Evolutionary conservation across 2,329 filamentous ascomycete species (phyloP).

Genomic region (Nemania sp.): DNA sequence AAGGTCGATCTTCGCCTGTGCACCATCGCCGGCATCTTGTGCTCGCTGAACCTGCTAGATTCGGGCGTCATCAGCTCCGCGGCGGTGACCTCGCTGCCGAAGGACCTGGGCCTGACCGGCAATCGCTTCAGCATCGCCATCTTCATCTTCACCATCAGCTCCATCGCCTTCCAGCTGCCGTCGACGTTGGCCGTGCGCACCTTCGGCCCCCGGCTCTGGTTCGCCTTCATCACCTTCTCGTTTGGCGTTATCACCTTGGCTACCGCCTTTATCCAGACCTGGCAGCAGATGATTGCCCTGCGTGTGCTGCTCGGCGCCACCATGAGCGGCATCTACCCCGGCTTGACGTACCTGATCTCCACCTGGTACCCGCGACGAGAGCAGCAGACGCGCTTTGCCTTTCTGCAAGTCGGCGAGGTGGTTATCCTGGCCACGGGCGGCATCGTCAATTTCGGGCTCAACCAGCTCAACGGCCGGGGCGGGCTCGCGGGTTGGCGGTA

Average conservation of each 20-base stretch:
- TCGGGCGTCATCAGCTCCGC: conserved; percentile 71
- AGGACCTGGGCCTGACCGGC: conserved; percentile 65
- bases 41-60: conserved; percentile 71
- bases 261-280: conserved; percentile 69
- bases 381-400: conserved; percentile 68
- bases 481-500: conserved; percentile 68
- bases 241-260: conserved; percentile 66
- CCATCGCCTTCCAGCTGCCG: conserved; percentile 70
- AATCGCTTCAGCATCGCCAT: conserved; percentile 72
- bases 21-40: conserved; percentile 72
- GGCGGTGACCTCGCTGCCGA: conserved; percentile 69
- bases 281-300: conserved; percentile 71
- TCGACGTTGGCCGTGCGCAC: conserved; percentile 69
- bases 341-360: conserved; percentile 56
- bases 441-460: conserved; percentile 72
- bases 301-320: conserved; percentile 68
- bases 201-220: conserved; percentile 66
- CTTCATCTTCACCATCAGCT: conserved; percentile 73
- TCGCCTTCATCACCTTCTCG: conserved; percentile 68
- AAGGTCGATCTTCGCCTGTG: conserved; percentile 72
- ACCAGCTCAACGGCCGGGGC: conserved; percentile 60
- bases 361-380: conserved; percentile 67
- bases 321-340: conserved; percentile 60
- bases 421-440: conserved; percentile 67
- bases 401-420: conserved; percentile 67